Evolutionary conservation across 805 yeast genomes (phyloP), one percentile per base, ranked within the genome.

Genomic region (Candida wancherniae): DNA sequence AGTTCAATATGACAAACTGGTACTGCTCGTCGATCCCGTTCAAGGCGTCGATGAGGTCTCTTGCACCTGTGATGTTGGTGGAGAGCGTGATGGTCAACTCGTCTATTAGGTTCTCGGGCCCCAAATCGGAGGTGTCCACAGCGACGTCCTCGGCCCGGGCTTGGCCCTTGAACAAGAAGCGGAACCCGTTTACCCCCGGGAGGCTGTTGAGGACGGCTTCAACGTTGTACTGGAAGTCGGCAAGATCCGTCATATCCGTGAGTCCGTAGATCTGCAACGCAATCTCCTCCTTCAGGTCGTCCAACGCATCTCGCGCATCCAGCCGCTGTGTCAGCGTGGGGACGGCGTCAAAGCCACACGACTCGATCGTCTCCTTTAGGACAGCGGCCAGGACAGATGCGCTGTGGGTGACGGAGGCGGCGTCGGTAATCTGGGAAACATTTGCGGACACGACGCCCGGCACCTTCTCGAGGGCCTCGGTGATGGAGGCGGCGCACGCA

Each of bases 361-460:
- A 83, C 38, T 85, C 94, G 10, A 88, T 71, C 2, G 75, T 58
- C 14, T 71, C 75, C 16, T 54, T 51, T 2, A 87, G 50, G 3
- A 44, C 46, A 1, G 61, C 69, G 1, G 50, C 38, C 0, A 63
- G 31, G 1, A 68, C 46, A 0, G 33, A 19, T 2, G 57, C 41
- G 22, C 56, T 57, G 49, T 80, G 87, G 7, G 49, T 52, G 3
- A 85, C 71, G 11, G 58, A 49, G 2, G 88, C 95, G 28, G 75
- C 73, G 43, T 84, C 92, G 0, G 95, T 84, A 3, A 84, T 59
- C 18, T 85, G 67, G 1, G 95, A 82, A 1, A 88, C 84, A 3
- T 71, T 66, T 0, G 69, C 84, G 4, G 56, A 48, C 1, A 47
- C 28, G 2, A 85, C 82, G 1, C 82, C 83, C 1, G 61, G 57